phyloP scores from a whole-genome alignment of 371 early-diverging fungal genomes.

The Mortierella sp. region DNA sequence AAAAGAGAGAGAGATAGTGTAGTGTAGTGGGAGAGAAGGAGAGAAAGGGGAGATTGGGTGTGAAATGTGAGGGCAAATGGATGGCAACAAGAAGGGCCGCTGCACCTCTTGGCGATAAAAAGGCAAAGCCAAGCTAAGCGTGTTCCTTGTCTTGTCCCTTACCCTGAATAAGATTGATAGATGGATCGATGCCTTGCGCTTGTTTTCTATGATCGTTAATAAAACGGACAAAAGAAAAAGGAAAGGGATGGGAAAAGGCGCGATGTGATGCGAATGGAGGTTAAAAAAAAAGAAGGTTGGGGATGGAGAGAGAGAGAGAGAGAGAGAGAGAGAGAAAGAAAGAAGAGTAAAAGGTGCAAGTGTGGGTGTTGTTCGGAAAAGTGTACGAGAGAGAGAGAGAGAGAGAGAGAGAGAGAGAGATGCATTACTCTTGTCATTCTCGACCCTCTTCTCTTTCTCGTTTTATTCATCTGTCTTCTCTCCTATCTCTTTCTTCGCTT shows the following conservation, averaged over 20 bases:
- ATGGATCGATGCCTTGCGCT: neutral
- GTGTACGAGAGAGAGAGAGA: neutral
- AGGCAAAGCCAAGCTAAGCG: neutral
- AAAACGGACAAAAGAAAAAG: neutral
- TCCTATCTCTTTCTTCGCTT: neutral
- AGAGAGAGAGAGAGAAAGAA: neutral
- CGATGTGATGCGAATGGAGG: neutral
- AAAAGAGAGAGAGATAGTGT: neutral
- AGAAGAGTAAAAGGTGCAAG: neutral
- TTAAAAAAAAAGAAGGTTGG: neutral
- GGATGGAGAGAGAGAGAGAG: neutral
- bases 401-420: neutral
- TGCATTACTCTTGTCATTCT: neutral
- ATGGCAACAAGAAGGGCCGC: neutral
- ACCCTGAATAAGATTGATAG: neutral
- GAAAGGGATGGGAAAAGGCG: neutral
- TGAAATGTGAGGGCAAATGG: neutral
- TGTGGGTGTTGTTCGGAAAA: neutral
- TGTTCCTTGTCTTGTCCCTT: neutral
- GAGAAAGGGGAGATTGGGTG: conserved; percentile 6
- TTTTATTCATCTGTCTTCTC: neutral
- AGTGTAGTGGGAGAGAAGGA: neutral
- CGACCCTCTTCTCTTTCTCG: neutral
- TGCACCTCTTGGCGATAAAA: neutral
- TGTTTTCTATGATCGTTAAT: neutral